These are phyloP conservation scores for Pseudogymnoascus sp. DNA, from an alignment of 2,329 filamentous ascomycete genomes.

Conservation along the genomic window DNA sequence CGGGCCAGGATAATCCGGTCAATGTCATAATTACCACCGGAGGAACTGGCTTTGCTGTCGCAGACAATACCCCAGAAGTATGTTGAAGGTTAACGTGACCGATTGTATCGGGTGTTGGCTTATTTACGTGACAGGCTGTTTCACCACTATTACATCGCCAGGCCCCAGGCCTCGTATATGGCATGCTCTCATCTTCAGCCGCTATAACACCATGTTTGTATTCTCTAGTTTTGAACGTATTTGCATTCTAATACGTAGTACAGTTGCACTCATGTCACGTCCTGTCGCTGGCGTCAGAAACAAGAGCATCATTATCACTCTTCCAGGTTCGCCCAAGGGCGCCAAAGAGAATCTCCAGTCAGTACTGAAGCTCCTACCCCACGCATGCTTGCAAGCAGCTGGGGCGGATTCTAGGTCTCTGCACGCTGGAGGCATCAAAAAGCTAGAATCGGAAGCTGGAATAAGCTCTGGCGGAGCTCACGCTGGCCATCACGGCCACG, in stretches of 20 bases:
- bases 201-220: slow-evolving; percentile 79
- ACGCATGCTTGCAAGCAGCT: slow-evolving; percentile 85
- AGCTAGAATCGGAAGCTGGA: slow-evolving; percentile 77
- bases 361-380: slow-evolving; percentile 81
- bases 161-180: slow-evolving; percentile 87
- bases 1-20: slow-evolving; percentile 54
- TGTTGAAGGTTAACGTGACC: slow-evolving; percentile 17
- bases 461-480: slow-evolving; percentile 31
- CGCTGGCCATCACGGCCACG: slow-evolving; percentile 27
- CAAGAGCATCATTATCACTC: slow-evolving; percentile 73
- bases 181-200: slow-evolving; percentile 81
- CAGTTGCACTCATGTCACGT: slow-evolving; percentile 93
- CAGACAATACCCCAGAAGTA: slow-evolving; percentile 86
- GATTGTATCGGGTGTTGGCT: neutral
- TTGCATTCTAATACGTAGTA: slow-evolving; percentile 19
- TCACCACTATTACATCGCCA: slow-evolving; percentile 71
- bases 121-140: slow-evolving; percentile 49
- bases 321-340: slow-evolving; percentile 92
- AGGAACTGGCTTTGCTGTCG: slow-evolving; percentile 82
- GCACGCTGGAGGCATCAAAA: slow-evolving; percentile 74
- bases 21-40: slow-evolving; percentile 86
- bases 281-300: slow-evolving; percentile 85
- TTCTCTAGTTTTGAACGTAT: neutral
- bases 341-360: slow-evolving; percentile 89
- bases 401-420: slow-evolving; percentile 73